Conservation (phyloP, 148 eudicot species). For the Oxyria digyna region DNA sequence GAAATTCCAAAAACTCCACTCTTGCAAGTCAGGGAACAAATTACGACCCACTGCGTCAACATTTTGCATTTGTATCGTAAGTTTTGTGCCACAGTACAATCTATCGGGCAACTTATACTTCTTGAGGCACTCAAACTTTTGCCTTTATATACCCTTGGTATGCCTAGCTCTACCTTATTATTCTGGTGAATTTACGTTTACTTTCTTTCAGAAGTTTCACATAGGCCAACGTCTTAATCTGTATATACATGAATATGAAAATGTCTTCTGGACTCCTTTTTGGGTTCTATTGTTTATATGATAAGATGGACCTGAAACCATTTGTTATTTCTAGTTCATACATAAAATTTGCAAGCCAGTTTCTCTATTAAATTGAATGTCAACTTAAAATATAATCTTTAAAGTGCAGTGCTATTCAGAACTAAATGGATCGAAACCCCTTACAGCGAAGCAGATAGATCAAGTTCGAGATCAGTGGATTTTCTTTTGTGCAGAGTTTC, state of each 20-base stretch:
- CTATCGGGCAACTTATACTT: constrained; percentile 91
- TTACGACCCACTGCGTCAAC: constrained; percentile 70
- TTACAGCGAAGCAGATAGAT: too few species aligned
- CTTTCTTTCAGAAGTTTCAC: background rate
- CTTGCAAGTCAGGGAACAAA: constrained; percentile 71
- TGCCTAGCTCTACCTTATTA: constrained; percentile 4
- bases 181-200: background rate
- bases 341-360: too few species aligned
- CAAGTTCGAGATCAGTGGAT: too few species aligned
- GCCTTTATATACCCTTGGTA: constrained; percentile 92
- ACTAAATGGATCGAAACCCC: too few species aligned
- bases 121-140: constrained; percentile 94
- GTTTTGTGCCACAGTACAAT: constrained; percentile 80
- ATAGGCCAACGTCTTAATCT: background rate
- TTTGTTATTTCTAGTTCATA: too few species aligned
- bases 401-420: too few species aligned
- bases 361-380: too few species aligned
- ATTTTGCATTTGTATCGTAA: constrained; percentile 80
- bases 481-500: too few species aligned
- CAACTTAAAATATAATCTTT: too few species aligned
- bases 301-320: too few species aligned
- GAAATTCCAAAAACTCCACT: constrained; percentile 62
- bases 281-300: too few species aligned
- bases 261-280: too few species aligned
- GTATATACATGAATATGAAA: background rate